Percentiles rank a stretch among this genome's conserved stretches.
phyloP scores from a whole-genome alignment of 1,284 basidiomycete genomes.

The Acaromyces ingoldii region DNA sequence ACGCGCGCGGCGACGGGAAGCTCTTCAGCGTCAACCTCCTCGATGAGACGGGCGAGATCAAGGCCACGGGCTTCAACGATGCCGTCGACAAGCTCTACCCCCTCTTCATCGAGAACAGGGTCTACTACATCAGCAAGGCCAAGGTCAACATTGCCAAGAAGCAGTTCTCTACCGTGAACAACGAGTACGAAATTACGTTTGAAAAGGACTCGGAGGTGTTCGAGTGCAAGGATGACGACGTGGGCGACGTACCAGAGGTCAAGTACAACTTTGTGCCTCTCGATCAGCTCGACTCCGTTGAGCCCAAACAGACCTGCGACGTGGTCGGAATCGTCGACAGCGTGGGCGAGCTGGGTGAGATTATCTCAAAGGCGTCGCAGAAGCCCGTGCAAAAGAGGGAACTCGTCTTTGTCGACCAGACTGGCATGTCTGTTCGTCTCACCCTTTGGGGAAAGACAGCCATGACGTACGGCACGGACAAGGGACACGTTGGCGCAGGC shows the following conservation, averaged over 20 bases:
- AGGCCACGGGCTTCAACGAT: conserved; percentile 77
- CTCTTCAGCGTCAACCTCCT: conserved; percentile 88
- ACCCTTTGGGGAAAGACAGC: conserved; percentile 97
- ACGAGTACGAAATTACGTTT: conserved; percentile 92
- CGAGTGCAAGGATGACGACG: conserved; percentile 30
- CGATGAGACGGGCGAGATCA: conserved; percentile 69
- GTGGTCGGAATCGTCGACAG: conserved; percentile 43
- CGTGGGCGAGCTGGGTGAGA: conserved; percentile 45
- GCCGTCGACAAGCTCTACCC: conserved; percentile 79
- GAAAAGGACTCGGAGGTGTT: conserved; percentile 58
- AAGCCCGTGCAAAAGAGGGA: conserved; percentile 48
- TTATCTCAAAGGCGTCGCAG: conserved; percentile 47
- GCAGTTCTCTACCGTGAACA: conserved; percentile 83
- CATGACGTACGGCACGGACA: conserved; percentile 55
- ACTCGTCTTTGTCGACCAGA: conserved; percentile 73
- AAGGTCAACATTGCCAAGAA: conserved; percentile 93
- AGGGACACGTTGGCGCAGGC: conserved; percentile 14
- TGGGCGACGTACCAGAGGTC: conserved; percentile 48
- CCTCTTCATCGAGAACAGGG: conserved; percentile 81
- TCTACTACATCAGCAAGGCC: conserved; percentile 85
- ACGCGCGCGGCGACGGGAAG: conserved; percentile 87
- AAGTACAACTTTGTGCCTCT: conserved; percentile 49
- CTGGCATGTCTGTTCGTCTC: conserved; percentile 71
- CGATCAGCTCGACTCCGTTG: conserved; percentile 43
- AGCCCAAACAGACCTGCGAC: conserved; percentile 52